Conservation (phyloP, 2,329 filamentous ascomycete genomes). For the Aspergillus amoenus region DNA sequence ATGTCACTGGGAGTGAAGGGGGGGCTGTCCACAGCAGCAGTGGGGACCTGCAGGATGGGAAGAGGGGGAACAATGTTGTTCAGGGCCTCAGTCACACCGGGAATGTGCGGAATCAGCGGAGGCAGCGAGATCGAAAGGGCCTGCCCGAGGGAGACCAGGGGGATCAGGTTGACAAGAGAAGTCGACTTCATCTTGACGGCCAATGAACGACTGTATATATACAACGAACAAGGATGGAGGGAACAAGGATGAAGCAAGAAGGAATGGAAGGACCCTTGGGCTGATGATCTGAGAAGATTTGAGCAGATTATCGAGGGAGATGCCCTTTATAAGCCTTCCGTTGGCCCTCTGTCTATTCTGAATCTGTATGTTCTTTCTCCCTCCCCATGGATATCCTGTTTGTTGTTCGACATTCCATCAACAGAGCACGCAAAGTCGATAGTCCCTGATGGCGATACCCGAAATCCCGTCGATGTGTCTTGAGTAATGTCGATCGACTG, state of each 20-base stretch:
- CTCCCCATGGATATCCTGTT: neutral
- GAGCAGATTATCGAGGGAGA: conserved; percentile 4
- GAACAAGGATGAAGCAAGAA: neutral
- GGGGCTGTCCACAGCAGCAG: conserved; percentile 37
- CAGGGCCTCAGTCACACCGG: conserved; percentile 60
- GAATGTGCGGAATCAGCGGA: conserved; percentile 59
- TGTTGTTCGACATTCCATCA: neutral
- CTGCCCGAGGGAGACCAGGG: conserved; percentile 20
- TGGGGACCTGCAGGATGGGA: conserved; percentile 60
- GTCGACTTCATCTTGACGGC: conserved; percentile 1
- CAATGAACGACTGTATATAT: neutral
- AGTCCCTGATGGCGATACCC: neutral
- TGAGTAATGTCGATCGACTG: neutral
- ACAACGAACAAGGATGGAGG: neutral
- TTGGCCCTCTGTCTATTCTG: neutral
- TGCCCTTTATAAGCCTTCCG: conserved; percentile 1
- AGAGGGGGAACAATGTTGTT: conserved; percentile 52
- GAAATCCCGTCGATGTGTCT: neutral
- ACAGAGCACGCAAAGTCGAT: conserved; percentile 7
- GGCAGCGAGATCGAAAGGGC: conserved; percentile 41
- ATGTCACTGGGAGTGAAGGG: conserved; percentile 56
- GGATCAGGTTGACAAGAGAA: conserved; percentile 11
- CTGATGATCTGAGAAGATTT: conserved; percentile 7
- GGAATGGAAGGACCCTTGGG: neutral
- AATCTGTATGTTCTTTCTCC: neutral